Evolutionary conservation across 257 asterid genomes (phyloP), one percentile per base, ranked within the genome.

Genomic region (Forsythia viridissima): DNA sequence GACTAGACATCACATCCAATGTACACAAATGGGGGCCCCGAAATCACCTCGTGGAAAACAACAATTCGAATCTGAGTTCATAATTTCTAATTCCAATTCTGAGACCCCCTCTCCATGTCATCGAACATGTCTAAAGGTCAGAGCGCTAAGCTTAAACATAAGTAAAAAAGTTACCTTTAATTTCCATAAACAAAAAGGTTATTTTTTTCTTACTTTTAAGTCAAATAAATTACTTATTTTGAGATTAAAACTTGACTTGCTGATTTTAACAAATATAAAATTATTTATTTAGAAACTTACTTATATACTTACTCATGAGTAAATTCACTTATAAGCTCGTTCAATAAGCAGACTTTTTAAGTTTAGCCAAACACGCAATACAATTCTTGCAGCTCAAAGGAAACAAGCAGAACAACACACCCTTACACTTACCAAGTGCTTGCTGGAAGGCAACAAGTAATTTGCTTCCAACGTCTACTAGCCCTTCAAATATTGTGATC

Each of bases 391-490:
- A 7, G 41, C 73, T 6, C 18, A 44, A 70, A 15, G 5, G 71
- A 57, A 41, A n/a, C 34, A 70, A 68, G 46, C 38, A 68, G 57
- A 78, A 18, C 52, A 34, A 46, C 39, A 37, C 40, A 61, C 42
- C 61, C 57, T 44, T 24, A 76, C 20, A 80, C 89, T 84, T 67
- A 92, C 98, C 96, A 68, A 92, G 87, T 30, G 92, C 91, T 80
- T 91, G 91, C 80, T 88, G 96, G 77, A 92, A 92, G 70, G 90
- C 92, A 80, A 74, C 71, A 55, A 94, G 90, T 15, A 87, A 85
- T 77, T 74, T 86, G 87, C 83, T 88, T 77, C 97, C 95, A 3
- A 70, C 69, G 15, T 87, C 76, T 48, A 76, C 85, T 75, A 94
- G 87, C 82, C 92, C 97, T 63, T 92, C 97, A 77, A 88, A 83